Evolutionary conservation across 495 filamentous ascomycete genomes (phyloP).

Genomic region (Penicillium mononematosum): DNA sequence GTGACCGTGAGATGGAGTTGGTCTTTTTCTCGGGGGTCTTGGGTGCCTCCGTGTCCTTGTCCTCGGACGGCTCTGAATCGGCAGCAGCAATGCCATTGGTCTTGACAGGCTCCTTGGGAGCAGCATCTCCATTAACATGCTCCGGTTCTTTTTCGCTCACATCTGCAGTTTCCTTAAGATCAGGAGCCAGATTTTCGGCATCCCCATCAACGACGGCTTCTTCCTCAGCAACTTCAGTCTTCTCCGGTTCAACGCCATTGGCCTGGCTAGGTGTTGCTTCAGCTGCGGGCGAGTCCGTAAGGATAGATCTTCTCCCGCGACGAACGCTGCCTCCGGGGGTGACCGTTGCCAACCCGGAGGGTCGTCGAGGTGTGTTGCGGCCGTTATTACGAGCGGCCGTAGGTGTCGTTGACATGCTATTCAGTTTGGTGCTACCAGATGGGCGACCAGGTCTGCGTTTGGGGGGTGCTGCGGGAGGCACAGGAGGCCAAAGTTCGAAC

Average conservation of each 20-base stretch:
- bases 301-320: conserved; percentile 41
- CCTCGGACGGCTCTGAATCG: conserved; percentile 10
- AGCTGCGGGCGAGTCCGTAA: conserved; percentile 32
- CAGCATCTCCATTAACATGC: conserved; percentile 11
- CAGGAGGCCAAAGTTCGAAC: conserved; percentile 82
- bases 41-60: not conserved
- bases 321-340: conserved; percentile 34
- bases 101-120: conserved; percentile 4
- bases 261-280: conserved; percentile 23
- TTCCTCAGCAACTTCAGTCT: conserved; percentile 17
- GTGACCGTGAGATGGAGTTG: conserved; percentile 20
- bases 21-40: conserved; percentile 23
- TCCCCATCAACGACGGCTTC: conserved; percentile 32
- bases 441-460: conserved; percentile 52
- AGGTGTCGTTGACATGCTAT: conserved; percentile 30
- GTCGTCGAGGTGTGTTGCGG: conserved; percentile 40
- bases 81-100: conserved; percentile 30
- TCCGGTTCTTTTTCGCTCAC: conserved; percentile 1
- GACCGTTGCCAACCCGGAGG: conserved; percentile 29
- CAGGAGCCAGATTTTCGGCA: conserved; percentile 19
- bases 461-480: conserved; percentile 53
- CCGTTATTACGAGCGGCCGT: conserved; percentile 33
- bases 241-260: conserved; percentile 25
- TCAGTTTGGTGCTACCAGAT: conserved; percentile 25
- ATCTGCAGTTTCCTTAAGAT: conserved; percentile 5